A percentile compares a stretch with the other conserved stretches of the same genome.
phyloP scores from a whole-genome alignment of 192 early-diverging fungal species.

The Umbelopsis ramanniana region DNA sequence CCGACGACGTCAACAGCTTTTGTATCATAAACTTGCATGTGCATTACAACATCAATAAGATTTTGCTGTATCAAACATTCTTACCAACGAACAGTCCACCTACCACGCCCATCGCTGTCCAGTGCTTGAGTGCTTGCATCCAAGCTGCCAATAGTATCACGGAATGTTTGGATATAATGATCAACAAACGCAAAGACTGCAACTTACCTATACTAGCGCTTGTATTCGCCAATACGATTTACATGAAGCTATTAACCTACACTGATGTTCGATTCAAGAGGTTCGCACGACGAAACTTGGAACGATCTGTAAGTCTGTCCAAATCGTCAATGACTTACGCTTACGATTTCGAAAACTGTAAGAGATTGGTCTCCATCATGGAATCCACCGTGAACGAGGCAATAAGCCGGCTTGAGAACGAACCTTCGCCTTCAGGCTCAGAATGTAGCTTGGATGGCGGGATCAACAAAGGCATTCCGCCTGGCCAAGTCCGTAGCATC shows the following conservation, averaged over 20 bases:
- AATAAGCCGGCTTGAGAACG: not conserved
- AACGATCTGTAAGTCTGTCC: not conserved
- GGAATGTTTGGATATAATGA: conserved; percentile 20
- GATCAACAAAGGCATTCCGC: too few relatives aligned
- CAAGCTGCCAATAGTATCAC: conserved; percentile 23
- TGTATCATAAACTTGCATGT: conserved; percentile 22
- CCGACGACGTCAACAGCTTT: not conserved
- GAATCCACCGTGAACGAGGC: not conserved
- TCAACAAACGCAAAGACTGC: conserved; percentile 24
- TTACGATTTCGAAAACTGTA: not conserved
- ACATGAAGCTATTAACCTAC: conserved; percentile 16
- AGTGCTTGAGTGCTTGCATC: conserved; percentile 8
- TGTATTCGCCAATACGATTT: conserved; percentile 22
- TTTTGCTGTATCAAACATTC: conserved; percentile 16
- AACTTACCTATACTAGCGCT: conserved; percentile 19
- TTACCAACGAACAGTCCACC: conserved; percentile 3
- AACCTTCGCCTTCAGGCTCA: not conserved
- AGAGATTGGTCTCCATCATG: not conserved
- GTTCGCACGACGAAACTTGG: not conserved
- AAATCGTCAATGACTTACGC: not conserved
- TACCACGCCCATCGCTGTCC: conserved; percentile 8
- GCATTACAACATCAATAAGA: conserved; percentile 27
- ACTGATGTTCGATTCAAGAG: not conserved
- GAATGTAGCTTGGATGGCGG: too few relatives aligned
- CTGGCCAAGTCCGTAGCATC: too few relatives aligned